Percentiles rank a stretch among this genome's conserved stretches.
phyloP scores from a whole-genome alignment of 208 protist genomes.

The Herpetomonas muscarum region DNA sequence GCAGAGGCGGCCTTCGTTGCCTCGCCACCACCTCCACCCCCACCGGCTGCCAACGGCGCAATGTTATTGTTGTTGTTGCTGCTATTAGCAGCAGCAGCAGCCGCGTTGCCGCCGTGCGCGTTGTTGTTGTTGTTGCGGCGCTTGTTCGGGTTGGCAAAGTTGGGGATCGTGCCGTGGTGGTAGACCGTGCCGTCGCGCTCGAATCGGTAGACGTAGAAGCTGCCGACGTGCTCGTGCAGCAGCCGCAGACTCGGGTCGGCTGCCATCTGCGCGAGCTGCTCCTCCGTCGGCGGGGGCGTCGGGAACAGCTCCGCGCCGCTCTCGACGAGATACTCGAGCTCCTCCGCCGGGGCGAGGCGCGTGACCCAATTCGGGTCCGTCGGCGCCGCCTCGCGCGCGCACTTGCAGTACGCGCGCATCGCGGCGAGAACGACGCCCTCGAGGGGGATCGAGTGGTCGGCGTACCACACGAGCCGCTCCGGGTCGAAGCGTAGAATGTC shows the following conservation, averaged over 20 bases:
- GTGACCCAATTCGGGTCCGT: conserved; percentile 64
- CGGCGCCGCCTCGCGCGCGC: conserved; percentile 52
- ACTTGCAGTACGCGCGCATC: conserved; percentile 73
- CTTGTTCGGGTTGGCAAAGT: conserved; percentile 88
- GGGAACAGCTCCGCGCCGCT: conserved; percentile 11
- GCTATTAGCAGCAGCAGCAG: too few species aligned
- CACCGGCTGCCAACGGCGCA: neutral
- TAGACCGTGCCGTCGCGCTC: conserved; percentile 60
- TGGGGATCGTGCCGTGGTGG: conserved; percentile 79
- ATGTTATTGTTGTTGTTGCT: too few species aligned
- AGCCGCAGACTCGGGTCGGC: conserved; percentile 18
- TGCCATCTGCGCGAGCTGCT: conserved; percentile 16
- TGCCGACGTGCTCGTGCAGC: conserved; percentile 62
- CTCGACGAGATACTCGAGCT: conserved; percentile 7
- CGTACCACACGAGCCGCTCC: conserved; percentile 46
- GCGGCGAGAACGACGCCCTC: conserved; percentile 74
- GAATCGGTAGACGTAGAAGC: conserved; percentile 80
- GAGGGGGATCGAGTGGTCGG: conserved; percentile 64
- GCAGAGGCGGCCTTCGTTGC: neutral
- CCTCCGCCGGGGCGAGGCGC: conserved; percentile 7
- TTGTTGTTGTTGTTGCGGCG: too few species aligned
- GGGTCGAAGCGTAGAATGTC: conserved; percentile 68
- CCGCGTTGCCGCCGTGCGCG: too few species aligned
- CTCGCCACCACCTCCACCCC: too few species aligned
- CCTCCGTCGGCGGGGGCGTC: conserved; percentile 15